These are phyloP conservation scores for Malus hybrid DNA, from an alignment of 331 rosid species.

Conservation along the genomic window DNA sequence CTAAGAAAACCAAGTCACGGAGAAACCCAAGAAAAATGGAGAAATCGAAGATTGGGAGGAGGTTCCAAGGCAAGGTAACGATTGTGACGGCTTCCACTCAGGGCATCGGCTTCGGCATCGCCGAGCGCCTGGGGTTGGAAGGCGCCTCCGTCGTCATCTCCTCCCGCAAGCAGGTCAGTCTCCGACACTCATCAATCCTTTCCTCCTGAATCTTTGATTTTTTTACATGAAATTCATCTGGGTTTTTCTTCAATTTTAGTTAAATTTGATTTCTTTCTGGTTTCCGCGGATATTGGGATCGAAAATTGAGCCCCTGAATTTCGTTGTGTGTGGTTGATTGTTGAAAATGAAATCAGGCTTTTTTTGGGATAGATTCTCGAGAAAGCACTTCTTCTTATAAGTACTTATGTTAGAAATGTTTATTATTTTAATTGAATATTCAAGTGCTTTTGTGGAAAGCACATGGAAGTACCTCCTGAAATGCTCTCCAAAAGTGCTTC, in stretches of 20 bases:
- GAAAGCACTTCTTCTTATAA: too few species aligned
- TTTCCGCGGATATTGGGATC: not conserved
- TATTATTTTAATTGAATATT: not conserved
- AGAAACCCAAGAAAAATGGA: constrained; percentile 25
- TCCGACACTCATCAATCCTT: not conserved
- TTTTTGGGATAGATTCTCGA: not conserved
- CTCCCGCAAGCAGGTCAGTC: constrained; percentile 74
- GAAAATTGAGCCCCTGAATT: not conserved
- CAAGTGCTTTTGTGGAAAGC: too few species aligned
- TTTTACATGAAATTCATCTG: not conserved
- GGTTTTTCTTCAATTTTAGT: not conserved
- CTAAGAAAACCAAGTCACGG: not conserved
- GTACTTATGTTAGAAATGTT: not conserved
- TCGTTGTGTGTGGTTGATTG: not conserved
- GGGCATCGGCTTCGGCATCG: constrained; percentile 84
- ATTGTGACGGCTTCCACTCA: constrained; percentile 92
- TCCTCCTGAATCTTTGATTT: not conserved
- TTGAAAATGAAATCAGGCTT: not conserved
- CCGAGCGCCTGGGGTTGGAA: constrained; percentile 82
- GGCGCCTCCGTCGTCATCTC: constrained; percentile 88
- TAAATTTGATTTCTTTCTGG: not conserved
- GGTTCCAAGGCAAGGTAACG: constrained; percentile 72
- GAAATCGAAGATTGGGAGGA: constrained; percentile 26
- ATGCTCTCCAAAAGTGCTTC: not conserved
- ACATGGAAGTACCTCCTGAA: fast-evolving